A percentile compares a stretch with the other conserved stretches of the same genome.
Conservation (phyloP, 225 moss, liverwort and hornwort species). For the Sphagnum contortum region DNA sequence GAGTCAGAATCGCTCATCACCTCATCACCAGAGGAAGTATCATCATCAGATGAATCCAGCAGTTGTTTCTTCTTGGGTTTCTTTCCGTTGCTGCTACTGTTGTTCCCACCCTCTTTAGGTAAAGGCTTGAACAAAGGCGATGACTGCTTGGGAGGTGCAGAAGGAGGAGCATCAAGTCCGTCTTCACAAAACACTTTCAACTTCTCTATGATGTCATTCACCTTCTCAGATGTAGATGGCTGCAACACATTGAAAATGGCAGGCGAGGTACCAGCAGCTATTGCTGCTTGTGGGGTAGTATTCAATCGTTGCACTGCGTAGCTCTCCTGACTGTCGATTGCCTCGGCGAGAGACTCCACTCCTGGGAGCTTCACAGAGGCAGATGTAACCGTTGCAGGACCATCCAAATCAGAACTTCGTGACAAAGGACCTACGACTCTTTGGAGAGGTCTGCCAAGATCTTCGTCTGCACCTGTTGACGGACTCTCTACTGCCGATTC, state of each 20-base stretch:
- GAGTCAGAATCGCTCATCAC: slow-evolving; percentile 19
- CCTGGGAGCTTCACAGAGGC: slow-evolving; percentile 9
- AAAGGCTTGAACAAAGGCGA: slow-evolving; percentile 31
- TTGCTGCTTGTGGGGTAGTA: neutral
- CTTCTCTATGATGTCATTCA: slow-evolving; percentile 24
- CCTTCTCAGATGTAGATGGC: slow-evolving; percentile 12
- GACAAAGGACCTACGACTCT: neutral
- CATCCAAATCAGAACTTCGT: slow-evolving; percentile 15
- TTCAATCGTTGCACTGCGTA: neutral
- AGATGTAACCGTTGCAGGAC: neutral
- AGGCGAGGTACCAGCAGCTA: neutral
- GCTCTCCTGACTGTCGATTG: slow-evolving; percentile 12
- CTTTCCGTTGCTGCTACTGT: neutral
- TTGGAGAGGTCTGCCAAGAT: slow-evolving; percentile 6
- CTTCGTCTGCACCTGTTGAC: slow-evolving; percentile 8
- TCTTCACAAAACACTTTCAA: slow-evolving; percentile 4
- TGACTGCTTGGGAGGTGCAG: neutral
- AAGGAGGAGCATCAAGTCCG: neutral
- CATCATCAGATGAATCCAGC: slow-evolving; percentile 10
- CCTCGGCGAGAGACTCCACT: slow-evolving; percentile 1
- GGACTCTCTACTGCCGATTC: neutral
- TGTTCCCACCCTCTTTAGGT: neutral
- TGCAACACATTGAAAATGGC: slow-evolving; percentile 1
- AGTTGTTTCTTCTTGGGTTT: no score
- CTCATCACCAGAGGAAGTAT: slow-evolving; percentile 19